Evolutionary conservation across 208 protist species (phyloP), one percentile per base, ranked within the genome.

Genomic region (Leishmania tarentolae): DNA sequence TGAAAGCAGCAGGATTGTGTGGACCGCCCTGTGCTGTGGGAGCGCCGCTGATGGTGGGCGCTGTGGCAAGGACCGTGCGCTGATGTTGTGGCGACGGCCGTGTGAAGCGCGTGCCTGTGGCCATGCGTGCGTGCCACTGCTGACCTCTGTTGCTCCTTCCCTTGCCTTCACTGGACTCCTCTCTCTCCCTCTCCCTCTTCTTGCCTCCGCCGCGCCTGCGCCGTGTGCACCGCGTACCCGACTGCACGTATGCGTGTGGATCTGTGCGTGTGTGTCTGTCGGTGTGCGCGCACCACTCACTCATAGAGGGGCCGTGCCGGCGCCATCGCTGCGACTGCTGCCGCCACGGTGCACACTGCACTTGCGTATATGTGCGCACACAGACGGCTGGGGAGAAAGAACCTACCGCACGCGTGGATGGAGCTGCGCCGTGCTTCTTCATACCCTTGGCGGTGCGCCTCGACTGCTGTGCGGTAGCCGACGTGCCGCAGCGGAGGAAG

Each of bases 351-450:
- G n/a, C 59, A 11, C n/a, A 17, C 15, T 28, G 35, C 56, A 73
- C 61, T 15, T 17, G 61, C 69, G 73, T 35, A 71, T 47, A 76
- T 35, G 71, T 79, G 31, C 31, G 66, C n/a, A 74, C 31, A 57
- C 72, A 59, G 31, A 52, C 50, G 56, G 31, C 28, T 9, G 13
- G 2, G 15, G n/a, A 63, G 42, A 73, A 28, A 73, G 65, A 15
- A 0, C 0, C 56, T 13, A 7, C 40, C 47, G 40, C 56, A 11
- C 35, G 17, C 61, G 40, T 42, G 24, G 50, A 7, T 7, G 0
- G 24, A 44, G 57, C 44, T 35, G 4, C 21, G 17, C 42, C 28
- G 13, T 73, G 8, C 24, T 52, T 4, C 53, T 1, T 70, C 19
- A 3, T 28, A 24, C 42, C 35, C 42, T 17, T 52, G 40, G 17